Base-by-base conservation (phyloP, 2,329 filamentous ascomycete genomes). In the Ambrosiella xylebori region DNA sequence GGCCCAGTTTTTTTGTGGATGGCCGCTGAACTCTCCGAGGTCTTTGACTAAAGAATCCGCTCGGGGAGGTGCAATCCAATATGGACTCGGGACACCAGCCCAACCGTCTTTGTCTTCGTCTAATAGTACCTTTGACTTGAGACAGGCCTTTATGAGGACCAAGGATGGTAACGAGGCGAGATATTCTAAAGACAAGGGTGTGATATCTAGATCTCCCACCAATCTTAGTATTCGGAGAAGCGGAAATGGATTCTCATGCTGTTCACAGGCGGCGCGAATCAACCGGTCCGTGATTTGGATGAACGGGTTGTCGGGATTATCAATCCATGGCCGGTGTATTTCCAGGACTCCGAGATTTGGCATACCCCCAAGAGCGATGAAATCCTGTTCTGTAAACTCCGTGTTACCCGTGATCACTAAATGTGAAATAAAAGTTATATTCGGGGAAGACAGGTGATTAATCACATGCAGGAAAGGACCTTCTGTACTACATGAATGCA, bases 311-410 rank as follows among this genome's bases (percentile, higher is more conserved):
- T 49, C 27, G 64, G 62, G 1, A 27, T 27, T 41, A 19, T 37
- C 36, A 13, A 8, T 13, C 13, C 37, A 53, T 9, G 71, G 70
- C 60, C 74, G 69, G 12, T 75, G 66, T 19, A 78, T 67, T 63
- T 77, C 73, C 11, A 78, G 68, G 1, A 74, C 68, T 7, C 71
- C 74, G 3, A 78, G 69, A 55, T 77, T 78, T 36, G 66, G 69
- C 62, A 77, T 66, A 3, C 68, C 63, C 0, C 72, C 63, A 38
- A 78, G 65, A 15, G 63, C 64, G 1, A 76, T 61, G 36, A 77
- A 63, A 54, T 77, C 73, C 17, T 66, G 64, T 0, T 68, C 66
- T 4, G 58, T 63, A 51, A 74, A 71, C 1, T 61, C 57, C 39
- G 67, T 70, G 9, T 66, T 65, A 3, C 68, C 68, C 27, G 68